A percentile compares a stretch with the other conserved stretches of the same genome.
Evolutionary conservation across 2,329 filamentous ascomycete genomes (phyloP).

Genomic region (Fusarium verrucosum): DNA sequence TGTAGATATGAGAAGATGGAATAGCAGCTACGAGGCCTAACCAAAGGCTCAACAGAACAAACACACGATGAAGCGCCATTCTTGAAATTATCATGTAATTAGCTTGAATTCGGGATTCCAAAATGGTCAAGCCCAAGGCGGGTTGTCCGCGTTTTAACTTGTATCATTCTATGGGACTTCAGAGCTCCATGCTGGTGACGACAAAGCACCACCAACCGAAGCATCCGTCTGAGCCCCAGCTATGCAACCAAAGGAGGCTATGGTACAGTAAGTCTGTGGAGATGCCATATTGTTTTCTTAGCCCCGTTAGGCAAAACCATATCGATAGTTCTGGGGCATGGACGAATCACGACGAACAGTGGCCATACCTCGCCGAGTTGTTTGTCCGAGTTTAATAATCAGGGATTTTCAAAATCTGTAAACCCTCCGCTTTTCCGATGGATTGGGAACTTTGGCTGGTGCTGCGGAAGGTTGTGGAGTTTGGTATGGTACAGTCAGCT

Average conservation of each 20-base stretch:
- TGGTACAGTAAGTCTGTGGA: background rate
- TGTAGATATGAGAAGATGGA: conserved; percentile 6
- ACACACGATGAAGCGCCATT: conserved; percentile 25
- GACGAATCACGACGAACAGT: background rate
- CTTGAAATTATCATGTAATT: background rate
- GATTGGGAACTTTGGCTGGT: background rate
- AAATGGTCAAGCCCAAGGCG: background rate
- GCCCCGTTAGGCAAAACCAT: background rate
- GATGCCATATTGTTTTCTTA: background rate
- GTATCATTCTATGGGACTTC: background rate
- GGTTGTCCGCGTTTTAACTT: conserved; percentile 1
- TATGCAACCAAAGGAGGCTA: too few relatives aligned
- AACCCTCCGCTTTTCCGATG: background rate
- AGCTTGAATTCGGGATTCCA: background rate
- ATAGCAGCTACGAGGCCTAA: conserved; percentile 13
- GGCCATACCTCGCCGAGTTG: background rate
- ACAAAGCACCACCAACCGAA: background rate
- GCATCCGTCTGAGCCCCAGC: background rate
- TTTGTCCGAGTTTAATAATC: background rate
- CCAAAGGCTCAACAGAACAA: conserved; percentile 32
- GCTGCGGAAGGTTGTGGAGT: too few relatives aligned
- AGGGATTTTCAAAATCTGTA: background rate
- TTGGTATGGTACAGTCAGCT: background rate
- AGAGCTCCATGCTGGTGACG: background rate
- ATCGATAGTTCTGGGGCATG: background rate